These are phyloP conservation scores for Linum trigynum DNA, from an alignment of 345 rosid genomes.

Conservation along the genomic window DNA sequence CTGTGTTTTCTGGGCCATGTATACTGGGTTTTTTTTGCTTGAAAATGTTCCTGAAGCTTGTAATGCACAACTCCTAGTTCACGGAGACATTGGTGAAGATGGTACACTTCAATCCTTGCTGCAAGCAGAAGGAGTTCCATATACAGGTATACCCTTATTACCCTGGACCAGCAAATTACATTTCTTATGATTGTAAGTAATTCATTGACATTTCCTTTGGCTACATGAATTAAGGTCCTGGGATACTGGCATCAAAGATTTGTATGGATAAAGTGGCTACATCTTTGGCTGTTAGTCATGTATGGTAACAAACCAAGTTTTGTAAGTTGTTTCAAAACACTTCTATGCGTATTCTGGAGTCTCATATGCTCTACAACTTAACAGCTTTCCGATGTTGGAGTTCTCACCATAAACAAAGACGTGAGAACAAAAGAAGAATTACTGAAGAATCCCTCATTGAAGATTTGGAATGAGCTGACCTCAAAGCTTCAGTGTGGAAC, in stretches of 20 bases:
- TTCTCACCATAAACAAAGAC: slow-evolving; percentile 77
- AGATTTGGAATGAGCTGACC: slow-evolving; percentile 56
- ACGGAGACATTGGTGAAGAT: slow-evolving; percentile 97
- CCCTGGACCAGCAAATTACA: neutral
- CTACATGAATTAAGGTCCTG: slow-evolving; percentile 52
- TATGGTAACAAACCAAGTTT: slow-evolving; percentile 25
- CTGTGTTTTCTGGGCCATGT: slow-evolving; percentile 12
- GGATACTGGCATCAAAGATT: slow-evolving; percentile 59
- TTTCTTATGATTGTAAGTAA: neutral
- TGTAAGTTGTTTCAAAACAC: neutral
- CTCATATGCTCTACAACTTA: slow-evolving; percentile 16
- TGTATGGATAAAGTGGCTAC: slow-evolving; percentile 94
- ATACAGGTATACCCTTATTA: slow-evolving; percentile 48
- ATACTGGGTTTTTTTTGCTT: neutral
- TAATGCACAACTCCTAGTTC: slow-evolving; percentile 32
- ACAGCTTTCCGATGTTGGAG: slow-evolving; percentile 67
- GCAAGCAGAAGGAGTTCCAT: slow-evolving; percentile 70
- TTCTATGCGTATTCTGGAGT: neutral
- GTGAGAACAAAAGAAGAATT: slow-evolving; percentile 56
- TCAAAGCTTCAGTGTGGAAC: slow-evolving; percentile 65
- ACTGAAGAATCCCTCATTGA: slow-evolving; percentile 30
- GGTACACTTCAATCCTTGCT: slow-evolving; percentile 80
- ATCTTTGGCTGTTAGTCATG: slow-evolving; percentile 68
- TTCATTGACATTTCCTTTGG: slow-evolving; percentile 12
- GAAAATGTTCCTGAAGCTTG: slow-evolving; percentile 13